These are phyloP conservation scores for Acanthamoeba royreba DNA, from an alignment of 208 protist genomes.

Conservation along the genomic window DNA sequence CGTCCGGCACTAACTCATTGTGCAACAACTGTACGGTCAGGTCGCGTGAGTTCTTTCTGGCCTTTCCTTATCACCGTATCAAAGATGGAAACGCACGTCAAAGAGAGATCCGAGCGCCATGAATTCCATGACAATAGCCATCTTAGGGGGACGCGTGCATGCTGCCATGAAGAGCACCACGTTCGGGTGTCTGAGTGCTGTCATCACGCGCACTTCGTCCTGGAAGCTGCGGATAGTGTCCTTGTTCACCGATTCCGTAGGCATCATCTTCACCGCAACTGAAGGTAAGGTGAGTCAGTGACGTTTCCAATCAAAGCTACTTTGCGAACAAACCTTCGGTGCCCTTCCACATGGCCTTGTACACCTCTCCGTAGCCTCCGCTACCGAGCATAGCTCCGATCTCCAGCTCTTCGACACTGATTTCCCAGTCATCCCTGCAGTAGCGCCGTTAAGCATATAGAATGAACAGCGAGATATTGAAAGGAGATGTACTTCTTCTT, in stretches of 20 bases:
- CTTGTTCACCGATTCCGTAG: neutral
- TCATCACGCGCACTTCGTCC: neutral
- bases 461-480: too few species aligned
- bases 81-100: too few species aligned
- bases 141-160: neutral
- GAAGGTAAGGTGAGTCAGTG: neutral
- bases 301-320: neutral
- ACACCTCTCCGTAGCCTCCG: neutral
- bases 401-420: neutral
- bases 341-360: conserved; percentile 24
- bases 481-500: too few species aligned
- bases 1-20: neutral
- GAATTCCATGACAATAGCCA: neutral
- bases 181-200: neutral
- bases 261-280: neutral
- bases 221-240: neutral
- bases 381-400: neutral
- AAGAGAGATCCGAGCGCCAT: neutral
- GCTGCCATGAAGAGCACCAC: conserved; percentile 7
- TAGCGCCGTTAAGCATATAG: neutral
- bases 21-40: neutral
- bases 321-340: neutral
- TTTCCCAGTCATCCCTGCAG: neutral
- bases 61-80: too few species aligned
- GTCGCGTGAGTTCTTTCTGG: too few species aligned